Evolutionary conservation across 441 rosid genomes (phyloP), one percentile per base, ranked within the genome.

Genomic region (Gossypium laxum): DNA sequence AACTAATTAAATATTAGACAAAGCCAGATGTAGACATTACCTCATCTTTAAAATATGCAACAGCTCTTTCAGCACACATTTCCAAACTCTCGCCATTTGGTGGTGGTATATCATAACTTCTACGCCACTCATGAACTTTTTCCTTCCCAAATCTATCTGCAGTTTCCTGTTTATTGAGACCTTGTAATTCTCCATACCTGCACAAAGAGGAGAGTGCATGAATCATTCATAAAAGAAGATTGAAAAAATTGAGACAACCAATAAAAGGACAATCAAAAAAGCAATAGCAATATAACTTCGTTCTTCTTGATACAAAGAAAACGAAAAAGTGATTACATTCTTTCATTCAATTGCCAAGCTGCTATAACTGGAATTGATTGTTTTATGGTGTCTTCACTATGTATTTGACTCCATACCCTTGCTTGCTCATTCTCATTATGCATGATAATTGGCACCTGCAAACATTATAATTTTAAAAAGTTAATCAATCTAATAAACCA

Each of bases 51-150:
- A 94, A 94, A 78, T 91, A 92, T 72, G 98, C 92, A 3, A 94
- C 98, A 41, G 99, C 98, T 85, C 99, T 85, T 78, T 87, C 72
- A 72, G 99, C 96, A 65, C 99, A 94, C 97, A 94, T 94, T 83
- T 92, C 96, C 83, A 95, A 85, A 78, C 98, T 94, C 85, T 95
- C 99, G 2, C 99, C 99, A 64, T 87, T 86, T 0, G 99, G 99
- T 3, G 98, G 98, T 78, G 97, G 97, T 62, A 86, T 95, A 71
- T 91, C 93, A 75, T 88, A 94, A 81, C 99, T 94, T 75, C 98
- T 82, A 59, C 99, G 91, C 99, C 98, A 95, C 82, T 92, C 95
- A 0, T 92, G 96, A 75, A 95, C 97, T 80, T 91, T 83, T 58
- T 92, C 91, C 59, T 86, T 88, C 70, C 99, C 99, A 55, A 82